Percentiles rank a stretch among this genome's conserved stretches.
Evolutionary conservation across 345 rosid genomes (phyloP).

Genomic region (Geranium brycei): DNA sequence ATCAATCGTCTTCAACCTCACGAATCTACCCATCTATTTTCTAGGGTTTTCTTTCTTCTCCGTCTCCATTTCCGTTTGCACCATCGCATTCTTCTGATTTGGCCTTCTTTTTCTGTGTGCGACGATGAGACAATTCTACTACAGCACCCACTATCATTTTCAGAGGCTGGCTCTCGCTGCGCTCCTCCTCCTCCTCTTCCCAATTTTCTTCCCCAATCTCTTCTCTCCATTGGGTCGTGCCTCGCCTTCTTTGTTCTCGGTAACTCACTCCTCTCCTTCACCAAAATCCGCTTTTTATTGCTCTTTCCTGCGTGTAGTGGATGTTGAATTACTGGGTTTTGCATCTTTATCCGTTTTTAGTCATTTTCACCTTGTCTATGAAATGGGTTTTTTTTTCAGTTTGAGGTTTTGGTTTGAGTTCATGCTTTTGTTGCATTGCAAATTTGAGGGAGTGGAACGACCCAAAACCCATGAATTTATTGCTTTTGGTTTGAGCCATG

Average conservation of each 20-base stretch:
- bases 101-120: no score
- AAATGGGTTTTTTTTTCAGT: background rate
- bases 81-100: no score
- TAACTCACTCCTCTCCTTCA: constrained; percentile 16
- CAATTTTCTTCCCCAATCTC: constrained; percentile 41
- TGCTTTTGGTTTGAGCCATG: constrained; percentile 20
- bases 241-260: constrained; percentile 70
- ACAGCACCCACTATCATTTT: constrained; percentile 22
- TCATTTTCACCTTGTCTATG: background rate
- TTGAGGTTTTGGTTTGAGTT: background rate
- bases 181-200: constrained; percentile 39
- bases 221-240: constrained; percentile 60
- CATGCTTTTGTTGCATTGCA: background rate
- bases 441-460: constrained; percentile 81
- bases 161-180: constrained; percentile 38
- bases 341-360: background rate
- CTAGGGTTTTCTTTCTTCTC: no score
- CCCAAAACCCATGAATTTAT: constrained; percentile 62
- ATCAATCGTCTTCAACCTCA: no score
- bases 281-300: background rate
- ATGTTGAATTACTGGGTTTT: background rate
- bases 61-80: no score
- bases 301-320: background rate
- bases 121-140: background rate
- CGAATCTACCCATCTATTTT: no score